Conservation (phyloP, 2,329 filamentous ascomycete species). For the Claviceps citrina region DNA sequence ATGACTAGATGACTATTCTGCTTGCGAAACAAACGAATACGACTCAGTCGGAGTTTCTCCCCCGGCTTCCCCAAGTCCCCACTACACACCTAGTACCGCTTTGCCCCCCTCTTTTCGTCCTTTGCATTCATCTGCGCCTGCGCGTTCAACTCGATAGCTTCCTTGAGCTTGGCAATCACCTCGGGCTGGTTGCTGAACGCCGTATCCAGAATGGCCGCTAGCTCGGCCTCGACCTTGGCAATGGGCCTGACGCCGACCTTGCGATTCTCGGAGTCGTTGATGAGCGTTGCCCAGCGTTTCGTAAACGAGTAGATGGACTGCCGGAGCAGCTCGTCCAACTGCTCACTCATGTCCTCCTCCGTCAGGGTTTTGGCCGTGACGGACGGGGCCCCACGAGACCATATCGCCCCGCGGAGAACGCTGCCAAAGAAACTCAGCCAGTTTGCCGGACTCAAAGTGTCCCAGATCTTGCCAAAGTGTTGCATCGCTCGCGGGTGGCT, state of each 20-base stretch:
- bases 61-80: background rate
- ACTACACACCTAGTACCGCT: slow-evolving; percentile 4
- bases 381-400: slow-evolving; percentile 23
- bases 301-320: slow-evolving; percentile 50
- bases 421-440: slow-evolving; percentile 43
- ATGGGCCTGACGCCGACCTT: slow-evolving; percentile 35
- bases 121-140: slow-evolving; percentile 34
- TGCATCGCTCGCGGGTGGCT: slow-evolving; percentile 35
- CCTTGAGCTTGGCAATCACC: slow-evolving; percentile 42
- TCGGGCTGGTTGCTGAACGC: slow-evolving; percentile 46
- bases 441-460: slow-evolving; percentile 42
- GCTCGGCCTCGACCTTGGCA: slow-evolving; percentile 38
- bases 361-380: slow-evolving; percentile 26
- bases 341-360: slow-evolving; percentile 46
- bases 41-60: too few species aligned
- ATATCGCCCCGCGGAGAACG: slow-evolving; percentile 40
- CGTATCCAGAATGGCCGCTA: slow-evolving; percentile 39
- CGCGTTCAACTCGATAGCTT: slow-evolving; percentile 43
- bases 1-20: too few species aligned
- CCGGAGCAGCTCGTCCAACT: slow-evolving; percentile 46
- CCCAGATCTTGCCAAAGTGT: slow-evolving; percentile 51
- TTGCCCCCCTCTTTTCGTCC: slow-evolving; percentile 19
- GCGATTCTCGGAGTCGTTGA: slow-evolving; percentile 32
- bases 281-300: slow-evolving; percentile 38
- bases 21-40: background rate